Percentiles rank a stretch among this genome's conserved stretches.
These are phyloP conservation scores for Plicaturopsis crispa DNA, from an alignment of 768 basidiomycete species.

Conservation along the genomic window DNA sequence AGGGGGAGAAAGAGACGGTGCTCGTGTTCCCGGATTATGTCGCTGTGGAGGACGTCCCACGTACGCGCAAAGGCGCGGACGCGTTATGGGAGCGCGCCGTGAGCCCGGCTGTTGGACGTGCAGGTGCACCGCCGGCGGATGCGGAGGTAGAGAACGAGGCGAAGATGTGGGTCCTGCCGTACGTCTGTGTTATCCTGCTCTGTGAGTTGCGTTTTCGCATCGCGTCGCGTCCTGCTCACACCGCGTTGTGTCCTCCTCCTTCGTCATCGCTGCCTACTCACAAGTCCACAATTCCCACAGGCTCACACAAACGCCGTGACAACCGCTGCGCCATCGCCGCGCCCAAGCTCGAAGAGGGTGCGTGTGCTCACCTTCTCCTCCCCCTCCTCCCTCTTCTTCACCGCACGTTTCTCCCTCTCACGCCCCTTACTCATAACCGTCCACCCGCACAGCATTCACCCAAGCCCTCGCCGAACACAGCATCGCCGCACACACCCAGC, in stretches of 20 bases:
- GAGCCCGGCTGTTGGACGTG: conserved; percentile 47
- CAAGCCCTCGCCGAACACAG: conserved; percentile 56
- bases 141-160: conserved; percentile 37
- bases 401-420: conserved; percentile 12
- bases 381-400: conserved; percentile 8
- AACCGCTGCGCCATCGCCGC: conserved; percentile 88
- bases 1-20: conserved; percentile 63
- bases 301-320: conserved; percentile 90
- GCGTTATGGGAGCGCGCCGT: conserved; percentile 60
- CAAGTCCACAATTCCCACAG: conserved; percentile 26
- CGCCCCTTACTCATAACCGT: conserved; percentile 7
- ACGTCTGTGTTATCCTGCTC: conserved; percentile 81
- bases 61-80: conserved; percentile 57
- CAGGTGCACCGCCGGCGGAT: too few species aligned
- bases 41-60: conserved; percentile 65
- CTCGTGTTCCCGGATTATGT: conserved; percentile 92
- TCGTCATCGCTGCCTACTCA: conserved; percentile 6
- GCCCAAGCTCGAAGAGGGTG: conserved; percentile 73
- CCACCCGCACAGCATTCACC: conserved; percentile 42
- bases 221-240: conserved; percentile 7
- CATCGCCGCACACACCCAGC: conserved; percentile 70
- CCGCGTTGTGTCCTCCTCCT: conserved; percentile 10
- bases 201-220: conserved; percentile 46
- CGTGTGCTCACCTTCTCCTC: conserved; percentile 16
- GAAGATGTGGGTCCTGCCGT: conserved; percentile 78